These are phyloP conservation scores for Ceratobasidium sp. DNA, from an alignment of 1,284 basidiomycete genomes.

Conservation along the genomic window DNA sequence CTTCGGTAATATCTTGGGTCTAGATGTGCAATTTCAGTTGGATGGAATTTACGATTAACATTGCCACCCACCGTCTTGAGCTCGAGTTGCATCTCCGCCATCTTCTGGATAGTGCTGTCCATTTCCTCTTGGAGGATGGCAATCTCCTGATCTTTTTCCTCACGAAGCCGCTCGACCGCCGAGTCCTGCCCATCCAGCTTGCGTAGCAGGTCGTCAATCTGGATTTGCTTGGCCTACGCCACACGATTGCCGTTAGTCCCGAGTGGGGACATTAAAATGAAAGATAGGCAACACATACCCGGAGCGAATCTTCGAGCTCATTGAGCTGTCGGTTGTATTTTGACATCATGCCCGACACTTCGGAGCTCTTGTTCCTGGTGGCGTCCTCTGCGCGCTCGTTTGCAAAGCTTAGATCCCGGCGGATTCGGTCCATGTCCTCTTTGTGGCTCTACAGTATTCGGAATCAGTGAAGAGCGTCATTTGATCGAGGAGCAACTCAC, in stretches of 20 bases:
- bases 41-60: background rate
- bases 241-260: conserved; percentile 36
- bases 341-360: conserved; percentile 85
- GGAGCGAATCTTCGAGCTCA: conserved; percentile 92
- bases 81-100: conserved; percentile 75
- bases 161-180: conserved; percentile 81
- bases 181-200: conserved; percentile 78
- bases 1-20: conserved; percentile 84
- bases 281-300: conserved; percentile 61
- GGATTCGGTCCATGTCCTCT: conserved; percentile 94
- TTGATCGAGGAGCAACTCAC: conserved; percentile 47
- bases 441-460: conserved; percentile 71
- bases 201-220: conserved; percentile 87
- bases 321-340: conserved; percentile 97
- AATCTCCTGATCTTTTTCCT: conserved; percentile 98
- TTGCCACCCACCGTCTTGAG: conserved; percentile 61
- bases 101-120: conserved; percentile 90
- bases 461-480: background rate
- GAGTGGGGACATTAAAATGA: background rate
- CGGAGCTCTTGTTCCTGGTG: conserved; percentile 88
- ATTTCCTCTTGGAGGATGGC: conserved; percentile 95
- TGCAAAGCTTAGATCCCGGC: conserved; percentile 94
- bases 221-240: conserved; percentile 84
- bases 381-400: conserved; percentile 98
- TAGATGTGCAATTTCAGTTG: conserved; percentile 48